Conservation (phyloP, 768 basidiomycete genomes). For the Suillus tomentosus region DNA sequence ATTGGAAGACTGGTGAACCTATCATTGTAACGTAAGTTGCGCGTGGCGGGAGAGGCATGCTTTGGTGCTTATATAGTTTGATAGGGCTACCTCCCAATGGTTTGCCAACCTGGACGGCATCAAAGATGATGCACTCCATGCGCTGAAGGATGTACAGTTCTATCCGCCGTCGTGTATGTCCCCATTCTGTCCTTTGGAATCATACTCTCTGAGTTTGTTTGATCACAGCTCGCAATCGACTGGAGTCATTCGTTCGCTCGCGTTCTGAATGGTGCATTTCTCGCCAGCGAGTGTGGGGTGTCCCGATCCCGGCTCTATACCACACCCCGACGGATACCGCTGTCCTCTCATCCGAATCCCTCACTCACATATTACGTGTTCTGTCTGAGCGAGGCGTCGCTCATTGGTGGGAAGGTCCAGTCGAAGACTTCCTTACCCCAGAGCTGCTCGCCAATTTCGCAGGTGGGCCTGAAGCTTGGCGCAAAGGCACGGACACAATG, state of each 20-base stretch:
- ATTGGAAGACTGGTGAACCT: constrained; percentile 94
- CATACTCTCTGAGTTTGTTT: neutral
- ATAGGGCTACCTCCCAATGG: constrained; percentile 94
- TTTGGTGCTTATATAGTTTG: neutral
- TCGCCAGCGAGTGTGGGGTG: constrained; percentile 95
- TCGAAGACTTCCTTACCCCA: constrained; percentile 78
- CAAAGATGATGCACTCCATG: constrained; percentile 71
- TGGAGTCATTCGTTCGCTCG: constrained; percentile 81
- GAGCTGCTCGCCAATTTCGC: constrained; percentile 49
- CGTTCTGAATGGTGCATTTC: constrained; percentile 99
- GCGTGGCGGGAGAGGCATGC: neutral
- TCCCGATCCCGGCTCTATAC: constrained; percentile 90
- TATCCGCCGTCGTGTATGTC: constrained; percentile 72
- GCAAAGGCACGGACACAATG: constrained; percentile 92
- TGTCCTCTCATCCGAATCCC: constrained; percentile 60
- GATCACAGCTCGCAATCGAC: constrained; percentile 74
- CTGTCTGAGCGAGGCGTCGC: constrained; percentile 70
- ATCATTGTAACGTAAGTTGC: constrained; percentile 80
- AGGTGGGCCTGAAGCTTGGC: constrained; percentile 49
- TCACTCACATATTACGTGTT: constrained; percentile 77
- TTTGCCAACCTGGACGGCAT: constrained; percentile 90
- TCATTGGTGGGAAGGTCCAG: constrained; percentile 92
- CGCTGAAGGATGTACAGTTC: constrained; percentile 72
- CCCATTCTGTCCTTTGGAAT: neutral
- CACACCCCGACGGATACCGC: constrained; percentile 62